Evolutionary conservation across 2,329 filamentous ascomycete genomes (phyloP).

Genomic region (Colletotrichum kahawae): DNA sequence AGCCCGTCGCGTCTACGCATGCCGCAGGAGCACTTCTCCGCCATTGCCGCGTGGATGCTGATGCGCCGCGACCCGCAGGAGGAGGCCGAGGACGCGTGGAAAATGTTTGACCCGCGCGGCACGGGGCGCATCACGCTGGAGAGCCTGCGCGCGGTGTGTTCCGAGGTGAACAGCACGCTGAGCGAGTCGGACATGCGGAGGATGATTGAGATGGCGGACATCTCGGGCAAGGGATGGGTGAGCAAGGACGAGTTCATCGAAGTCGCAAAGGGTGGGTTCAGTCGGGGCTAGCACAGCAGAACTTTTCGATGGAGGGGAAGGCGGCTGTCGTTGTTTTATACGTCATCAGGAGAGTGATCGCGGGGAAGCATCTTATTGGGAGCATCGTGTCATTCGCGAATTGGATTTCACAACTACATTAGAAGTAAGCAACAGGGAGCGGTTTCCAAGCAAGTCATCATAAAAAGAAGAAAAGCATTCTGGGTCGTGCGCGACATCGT

Average conservation of each 20-base stretch:
- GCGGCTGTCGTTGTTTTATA: neutral
- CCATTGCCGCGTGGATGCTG: slow-evolving; percentile 81
- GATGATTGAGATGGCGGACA: slow-evolving; percentile 98
- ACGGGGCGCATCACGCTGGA: slow-evolving; percentile 91
- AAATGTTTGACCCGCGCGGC: slow-evolving; percentile 89
- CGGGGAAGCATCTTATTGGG: neutral
- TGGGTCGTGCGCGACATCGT: neutral
- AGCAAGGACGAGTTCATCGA: slow-evolving; percentile 73
- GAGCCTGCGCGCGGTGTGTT: slow-evolving; percentile 84
- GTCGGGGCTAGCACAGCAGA: neutral
- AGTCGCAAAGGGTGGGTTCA: slow-evolving; percentile 41
- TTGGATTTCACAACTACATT: neutral
- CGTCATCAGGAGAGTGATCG: neutral
- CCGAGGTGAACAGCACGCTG: slow-evolving; percentile 82
- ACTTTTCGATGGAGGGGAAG: neutral
- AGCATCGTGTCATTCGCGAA: neutral
- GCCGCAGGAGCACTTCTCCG: slow-evolving; percentile 74
- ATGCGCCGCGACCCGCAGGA: slow-evolving; percentile 84
- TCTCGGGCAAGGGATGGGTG: slow-evolving; percentile 86
- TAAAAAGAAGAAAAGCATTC: neutral
- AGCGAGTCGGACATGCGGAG: slow-evolving; percentile 91
- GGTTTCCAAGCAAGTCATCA: neutral
- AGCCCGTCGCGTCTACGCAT: slow-evolving; percentile 74
- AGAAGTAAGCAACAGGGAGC: neutral
- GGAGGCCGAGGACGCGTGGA: slow-evolving; percentile 90